Base-by-base conservation (phyloP, 192 early-diverging fungal species). In the Podila verticillata region DNA sequence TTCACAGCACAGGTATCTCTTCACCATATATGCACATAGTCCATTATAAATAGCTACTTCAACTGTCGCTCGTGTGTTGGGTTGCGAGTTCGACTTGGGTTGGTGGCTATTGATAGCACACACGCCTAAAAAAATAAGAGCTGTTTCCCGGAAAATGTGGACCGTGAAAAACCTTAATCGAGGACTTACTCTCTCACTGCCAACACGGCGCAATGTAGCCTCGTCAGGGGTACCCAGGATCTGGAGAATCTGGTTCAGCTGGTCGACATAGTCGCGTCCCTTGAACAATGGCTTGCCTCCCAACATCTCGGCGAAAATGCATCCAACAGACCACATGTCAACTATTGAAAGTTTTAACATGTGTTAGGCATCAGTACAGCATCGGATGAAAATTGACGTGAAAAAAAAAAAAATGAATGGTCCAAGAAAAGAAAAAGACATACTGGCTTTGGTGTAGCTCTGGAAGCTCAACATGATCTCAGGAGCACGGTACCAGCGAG, bases 271-370 rank as follows among this genome's bases (percentile, higher is more conserved):
- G 87, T 99, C 98, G 44, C 93, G 89, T 26, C 98, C 98, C 74
- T 97, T 98, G 85, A 98, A 99, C 65, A 99, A 87, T 9, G 96
- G 95, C 82, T 93, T 94, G 28, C 93, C 91, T 61, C 95, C 95
- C 48, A 97, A 89, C 78, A 99, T 91, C 84, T 99, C 98, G 29
- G 97, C 97, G 86, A 99, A 97, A 62, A 99, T 99, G 81, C 98
- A 99, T 19, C 98, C 98, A 29, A 99, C 94, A 7, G 95, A 95
- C 97, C 97, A 98, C 89, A 99, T 98, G 74, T 98, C 98, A 70
- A 95, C 88, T 89, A 78, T 54, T n/a, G 51, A 6, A 60, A 17
- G 5, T 36, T 20, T 7, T 3, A 35, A 47, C 15, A 15, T n/a
- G 2, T 20, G n/a, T 32, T 26, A 56, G 17, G 29, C 22, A 12